Conservation (phyloP, 2,329 filamentous ascomycete species). For the Ceratocystis huliohia region DNA sequence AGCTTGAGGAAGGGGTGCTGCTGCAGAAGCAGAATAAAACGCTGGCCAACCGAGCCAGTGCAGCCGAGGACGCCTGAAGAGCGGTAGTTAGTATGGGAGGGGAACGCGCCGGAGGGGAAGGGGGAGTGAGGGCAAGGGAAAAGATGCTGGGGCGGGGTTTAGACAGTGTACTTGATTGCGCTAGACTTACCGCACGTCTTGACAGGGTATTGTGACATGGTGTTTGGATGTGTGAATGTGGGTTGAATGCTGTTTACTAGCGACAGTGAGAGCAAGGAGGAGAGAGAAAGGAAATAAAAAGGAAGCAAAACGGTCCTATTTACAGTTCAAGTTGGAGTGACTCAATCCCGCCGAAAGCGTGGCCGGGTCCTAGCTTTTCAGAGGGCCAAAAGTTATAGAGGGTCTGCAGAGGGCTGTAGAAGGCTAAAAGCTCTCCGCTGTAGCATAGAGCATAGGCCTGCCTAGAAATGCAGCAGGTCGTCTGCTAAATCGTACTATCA, state of each 20-base stretch:
- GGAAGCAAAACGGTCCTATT: neutral
- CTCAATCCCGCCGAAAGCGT: neutral
- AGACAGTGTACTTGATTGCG: neutral
- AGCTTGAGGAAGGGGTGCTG: slow-evolving; percentile 78
- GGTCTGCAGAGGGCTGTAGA: too few species aligned
- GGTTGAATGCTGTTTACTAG: too few species aligned
- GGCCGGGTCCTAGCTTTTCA: too few species aligned
- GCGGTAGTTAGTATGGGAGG: slow-evolving; percentile 3
- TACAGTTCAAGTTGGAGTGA: neutral
- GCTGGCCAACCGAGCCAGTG: slow-evolving; percentile 88
- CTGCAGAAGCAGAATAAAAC: slow-evolving; percentile 84
- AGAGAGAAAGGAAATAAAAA: neutral
- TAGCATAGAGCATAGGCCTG: neutral
- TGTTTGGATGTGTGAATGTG: neutral
- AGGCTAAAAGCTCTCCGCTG: neutral
- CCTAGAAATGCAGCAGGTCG: slow-evolving; percentile 11
- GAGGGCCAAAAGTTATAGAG: too few species aligned
- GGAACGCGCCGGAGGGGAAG: slow-evolving; percentile 9
- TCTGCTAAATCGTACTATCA: neutral
- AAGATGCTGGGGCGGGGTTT: too few species aligned
- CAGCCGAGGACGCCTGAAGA: slow-evolving; percentile 62
- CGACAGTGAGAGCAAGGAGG: too few species aligned
- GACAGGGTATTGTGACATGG: slow-evolving; percentile 35
- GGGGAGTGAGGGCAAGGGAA: slow-evolving; percentile 20
- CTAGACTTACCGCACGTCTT: slow-evolving; percentile 46